These are phyloP conservation scores for Kwoniella heveanensis DNA, from an alignment of 768 basidiomycete genomes.

Conservation along the genomic window DNA sequence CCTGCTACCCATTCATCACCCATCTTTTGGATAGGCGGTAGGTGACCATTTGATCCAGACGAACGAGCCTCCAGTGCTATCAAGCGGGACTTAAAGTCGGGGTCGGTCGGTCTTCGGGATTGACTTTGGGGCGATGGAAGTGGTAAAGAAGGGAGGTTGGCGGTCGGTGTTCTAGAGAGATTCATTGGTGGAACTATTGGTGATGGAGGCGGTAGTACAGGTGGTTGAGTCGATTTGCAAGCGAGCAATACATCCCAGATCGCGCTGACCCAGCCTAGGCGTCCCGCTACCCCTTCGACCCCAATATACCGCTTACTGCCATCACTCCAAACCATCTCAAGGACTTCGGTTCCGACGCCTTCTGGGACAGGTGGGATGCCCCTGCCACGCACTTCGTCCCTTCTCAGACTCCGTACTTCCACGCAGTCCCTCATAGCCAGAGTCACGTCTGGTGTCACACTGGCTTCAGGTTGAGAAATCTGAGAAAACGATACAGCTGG, in stretches of 20 bases:
- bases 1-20: conserved; percentile 51
- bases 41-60: conserved; percentile 7
- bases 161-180: background rate
- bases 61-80: conserved; percentile 20
- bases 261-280: conserved; percentile 52
- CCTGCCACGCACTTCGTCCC: conserved; percentile 46
- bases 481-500: conserved; percentile 32
- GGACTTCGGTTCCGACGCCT: conserved; percentile 46
- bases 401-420: conserved; percentile 47
- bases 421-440: conserved; percentile 49
- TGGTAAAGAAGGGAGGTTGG: conserved; percentile 13
- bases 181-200: conserved; percentile 19
- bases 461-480: conserved; percentile 34
- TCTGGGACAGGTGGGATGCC: conserved; percentile 45
- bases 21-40: conserved; percentile 46
- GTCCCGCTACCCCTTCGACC: conserved; percentile 45
- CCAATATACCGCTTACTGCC: conserved; percentile 46
- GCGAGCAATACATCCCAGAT: conserved; percentile 52
- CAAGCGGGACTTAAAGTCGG: conserved; percentile 26
- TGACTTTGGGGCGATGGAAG: conserved; percentile 6
- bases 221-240: conserved; percentile 38
- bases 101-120: conserved; percentile 7
- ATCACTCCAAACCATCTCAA: conserved; percentile 52
- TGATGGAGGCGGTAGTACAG: conserved; percentile 43
- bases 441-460: conserved; percentile 35